Percentiles rank a stretch among this genome's conserved stretches.
phyloP scores from a whole-genome alignment of 2,329 filamentous ascomycete genomes.

The Colletotrichum euphorbiae region DNA sequence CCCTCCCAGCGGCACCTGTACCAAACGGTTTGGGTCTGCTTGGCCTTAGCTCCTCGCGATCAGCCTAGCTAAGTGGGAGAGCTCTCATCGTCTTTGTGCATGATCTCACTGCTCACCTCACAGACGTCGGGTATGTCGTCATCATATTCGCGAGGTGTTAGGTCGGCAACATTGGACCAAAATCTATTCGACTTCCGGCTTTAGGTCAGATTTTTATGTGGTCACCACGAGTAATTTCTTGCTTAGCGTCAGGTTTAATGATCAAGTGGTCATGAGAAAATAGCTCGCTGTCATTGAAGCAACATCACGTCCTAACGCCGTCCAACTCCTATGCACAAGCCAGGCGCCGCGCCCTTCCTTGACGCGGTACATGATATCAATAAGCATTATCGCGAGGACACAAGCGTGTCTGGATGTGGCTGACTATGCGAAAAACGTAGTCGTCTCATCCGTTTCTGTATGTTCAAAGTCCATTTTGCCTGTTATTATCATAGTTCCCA shows the following conservation, averaged over 20 bases:
- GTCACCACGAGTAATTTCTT: neutral
- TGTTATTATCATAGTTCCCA: neutral
- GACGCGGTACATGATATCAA: neutral
- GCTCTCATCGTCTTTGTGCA: conserved; percentile 18
- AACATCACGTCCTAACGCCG: conserved; percentile 11
- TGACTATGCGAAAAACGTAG: neutral
- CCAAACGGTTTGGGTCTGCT: conserved; percentile 3
- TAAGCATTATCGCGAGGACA: conserved; percentile 1
- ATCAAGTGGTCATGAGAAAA: conserved; percentile 18
- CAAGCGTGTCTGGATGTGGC: neutral
- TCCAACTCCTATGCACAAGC: neutral
- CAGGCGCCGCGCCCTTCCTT: neutral
- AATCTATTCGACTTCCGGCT: too few relatives aligned
- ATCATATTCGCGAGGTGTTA: neutral
- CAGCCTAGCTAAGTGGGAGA: conserved; percentile 11
- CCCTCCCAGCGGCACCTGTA: conserved; percentile 1
- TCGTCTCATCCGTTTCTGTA: neutral
- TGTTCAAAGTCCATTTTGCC: neutral
- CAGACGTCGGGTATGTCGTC: neutral
- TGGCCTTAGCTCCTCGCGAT: conserved; percentile 28
- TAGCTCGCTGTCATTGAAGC: conserved; percentile 1
- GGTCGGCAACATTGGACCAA: too few relatives aligned
- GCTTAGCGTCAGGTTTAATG: neutral
- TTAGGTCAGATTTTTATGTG: neutral
- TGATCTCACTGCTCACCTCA: conserved; percentile 25